These are phyloP conservation scores for Larix kaempferi DNA, from an alignment of 75 land plant species.

Conservation along the genomic window DNA sequence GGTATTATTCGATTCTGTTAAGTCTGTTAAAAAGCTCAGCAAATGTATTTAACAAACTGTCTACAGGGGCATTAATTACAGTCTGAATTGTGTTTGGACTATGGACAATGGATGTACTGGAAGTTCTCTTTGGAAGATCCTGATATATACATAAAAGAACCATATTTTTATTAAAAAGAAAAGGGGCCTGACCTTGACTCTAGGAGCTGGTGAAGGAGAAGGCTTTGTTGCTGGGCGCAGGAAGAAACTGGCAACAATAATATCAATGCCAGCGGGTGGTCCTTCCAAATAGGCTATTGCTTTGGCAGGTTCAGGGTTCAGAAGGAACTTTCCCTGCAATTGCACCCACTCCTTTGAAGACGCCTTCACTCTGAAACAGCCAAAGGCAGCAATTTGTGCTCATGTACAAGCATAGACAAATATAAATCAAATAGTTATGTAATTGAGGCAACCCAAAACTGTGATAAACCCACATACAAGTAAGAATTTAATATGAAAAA, in stretches of 20 bases:
- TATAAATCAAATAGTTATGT: background rate
- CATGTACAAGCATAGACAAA: background rate
- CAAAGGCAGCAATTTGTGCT: background rate
- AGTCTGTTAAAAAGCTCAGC: no score
- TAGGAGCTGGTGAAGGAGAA: slow-evolving; percentile 55
- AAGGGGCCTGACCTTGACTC: slow-evolving; percentile 40
- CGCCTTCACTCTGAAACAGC: slow-evolving; percentile 60
- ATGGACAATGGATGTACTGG: no score
- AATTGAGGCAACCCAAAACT: background rate
- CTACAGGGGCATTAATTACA: no score
- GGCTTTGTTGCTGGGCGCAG: slow-evolving; percentile 54
- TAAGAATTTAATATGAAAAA: background rate
- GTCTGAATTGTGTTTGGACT: no score
- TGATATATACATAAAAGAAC: no score
- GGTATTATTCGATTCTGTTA: no score
- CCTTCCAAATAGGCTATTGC: slow-evolving; percentile 87
- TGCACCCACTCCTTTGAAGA: slow-evolving; percentile 70
- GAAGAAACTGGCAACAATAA: slow-evolving; percentile 65
- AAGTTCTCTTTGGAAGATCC: no score
- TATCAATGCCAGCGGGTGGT: slow-evolving; percentile 80
- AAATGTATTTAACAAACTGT: no score
- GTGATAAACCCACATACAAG: background rate
- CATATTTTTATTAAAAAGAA: no score
- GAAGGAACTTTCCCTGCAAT: slow-evolving; percentile 71
- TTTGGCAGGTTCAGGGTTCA: slow-evolving; percentile 52